These are phyloP conservation scores for Blastomyces parvus DNA, from an alignment of 2,329 filamentous ascomycete species.

Conservation along the genomic window DNA sequence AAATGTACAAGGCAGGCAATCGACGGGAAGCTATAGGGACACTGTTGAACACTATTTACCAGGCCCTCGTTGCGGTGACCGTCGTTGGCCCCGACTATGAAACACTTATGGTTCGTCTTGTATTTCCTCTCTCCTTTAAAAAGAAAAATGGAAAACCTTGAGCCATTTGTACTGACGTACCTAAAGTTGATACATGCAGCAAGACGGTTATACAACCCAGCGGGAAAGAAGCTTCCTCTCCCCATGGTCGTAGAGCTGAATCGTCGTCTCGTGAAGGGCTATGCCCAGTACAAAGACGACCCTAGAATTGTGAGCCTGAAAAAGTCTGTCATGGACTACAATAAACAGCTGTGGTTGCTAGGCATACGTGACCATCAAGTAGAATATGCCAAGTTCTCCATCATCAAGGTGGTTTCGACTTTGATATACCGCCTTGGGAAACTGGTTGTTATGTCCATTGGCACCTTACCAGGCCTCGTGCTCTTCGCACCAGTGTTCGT, in stretches of 20 bases:
- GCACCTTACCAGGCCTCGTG: constrained; percentile 74
- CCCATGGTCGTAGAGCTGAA: constrained; percentile 93
- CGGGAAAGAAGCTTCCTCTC: constrained; percentile 83
- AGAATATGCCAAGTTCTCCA: constrained; percentile 76
- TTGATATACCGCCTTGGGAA: constrained; percentile 74
- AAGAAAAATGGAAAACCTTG: not conserved
- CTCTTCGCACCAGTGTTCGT: constrained; percentile 86
- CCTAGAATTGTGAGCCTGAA: constrained; percentile 68
- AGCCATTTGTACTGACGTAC: constrained; percentile 23
- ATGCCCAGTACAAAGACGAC: constrained; percentile 86
- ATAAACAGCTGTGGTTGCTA: constrained; percentile 72
- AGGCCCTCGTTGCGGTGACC: constrained; percentile 76
- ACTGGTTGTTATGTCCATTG: constrained; percentile 63
- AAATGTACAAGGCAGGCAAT: constrained; percentile 74
- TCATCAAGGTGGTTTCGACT: constrained; percentile 62
- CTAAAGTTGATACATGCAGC: constrained; percentile 79
- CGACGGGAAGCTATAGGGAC: constrained; percentile 78
- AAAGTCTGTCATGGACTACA: constrained; percentile 71
- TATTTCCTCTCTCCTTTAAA: not conserved
- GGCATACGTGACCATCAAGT: constrained; percentile 91
- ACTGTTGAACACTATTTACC: constrained; percentile 76
- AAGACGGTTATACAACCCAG: constrained; percentile 84
- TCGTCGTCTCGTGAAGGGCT: constrained; percentile 79
- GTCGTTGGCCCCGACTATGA: constrained; percentile 91
- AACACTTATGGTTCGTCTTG: constrained; percentile 63